A percentile compares a stretch with the other conserved stretches of the same genome.
Evolutionary conservation across 2,329 filamentous ascomycete genomes (phyloP).

Genomic region (Simplicillium sp.): DNA sequence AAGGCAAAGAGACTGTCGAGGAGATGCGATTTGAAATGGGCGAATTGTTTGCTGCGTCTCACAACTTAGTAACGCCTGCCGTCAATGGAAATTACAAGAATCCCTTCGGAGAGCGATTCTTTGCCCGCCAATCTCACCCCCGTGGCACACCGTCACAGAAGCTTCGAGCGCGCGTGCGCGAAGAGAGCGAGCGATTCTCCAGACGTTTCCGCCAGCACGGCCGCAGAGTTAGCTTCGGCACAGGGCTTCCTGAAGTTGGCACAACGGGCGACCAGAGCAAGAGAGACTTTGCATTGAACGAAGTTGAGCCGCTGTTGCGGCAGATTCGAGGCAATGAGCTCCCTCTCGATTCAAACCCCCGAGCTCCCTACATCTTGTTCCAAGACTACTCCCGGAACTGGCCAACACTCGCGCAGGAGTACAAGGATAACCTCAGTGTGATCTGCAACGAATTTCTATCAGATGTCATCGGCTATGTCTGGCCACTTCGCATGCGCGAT

Average conservation of each 20-base stretch:
- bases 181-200: slow-evolving; percentile 42
- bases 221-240: slow-evolving; percentile 35
- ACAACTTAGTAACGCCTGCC: slow-evolving; percentile 43
- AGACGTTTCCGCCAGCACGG: slow-evolving; percentile 38
- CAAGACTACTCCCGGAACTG: slow-evolving; percentile 43
- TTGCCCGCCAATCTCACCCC: slow-evolving; percentile 36
- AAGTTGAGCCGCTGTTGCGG: slow-evolving; percentile 38
- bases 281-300: slow-evolving; percentile 35
- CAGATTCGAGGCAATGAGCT: slow-evolving; percentile 44
- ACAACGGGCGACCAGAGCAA: slow-evolving; percentile 28
- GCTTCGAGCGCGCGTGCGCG: slow-evolving; percentile 38
- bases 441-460: slow-evolving; percentile 44
- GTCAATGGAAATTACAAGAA: slow-evolving; percentile 48
- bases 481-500: slow-evolving; percentile 41
- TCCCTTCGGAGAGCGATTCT: slow-evolving; percentile 40
- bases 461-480: slow-evolving; percentile 40
- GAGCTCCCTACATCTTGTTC: slow-evolving; percentile 44
- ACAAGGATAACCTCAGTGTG: slow-evolving; percentile 43
- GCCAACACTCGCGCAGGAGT: slow-evolving; percentile 41
- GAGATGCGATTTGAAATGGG: slow-evolving; percentile 46
- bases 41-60: slow-evolving; percentile 41
- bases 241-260: slow-evolving; percentile 19
- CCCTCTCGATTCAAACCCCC: slow-evolving; percentile 41
- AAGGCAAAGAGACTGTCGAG: slow-evolving; percentile 39
- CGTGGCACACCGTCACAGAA: slow-evolving; percentile 42